Conservation (phyloP, 129 eudicot species). For the Logfia minima region DNA sequence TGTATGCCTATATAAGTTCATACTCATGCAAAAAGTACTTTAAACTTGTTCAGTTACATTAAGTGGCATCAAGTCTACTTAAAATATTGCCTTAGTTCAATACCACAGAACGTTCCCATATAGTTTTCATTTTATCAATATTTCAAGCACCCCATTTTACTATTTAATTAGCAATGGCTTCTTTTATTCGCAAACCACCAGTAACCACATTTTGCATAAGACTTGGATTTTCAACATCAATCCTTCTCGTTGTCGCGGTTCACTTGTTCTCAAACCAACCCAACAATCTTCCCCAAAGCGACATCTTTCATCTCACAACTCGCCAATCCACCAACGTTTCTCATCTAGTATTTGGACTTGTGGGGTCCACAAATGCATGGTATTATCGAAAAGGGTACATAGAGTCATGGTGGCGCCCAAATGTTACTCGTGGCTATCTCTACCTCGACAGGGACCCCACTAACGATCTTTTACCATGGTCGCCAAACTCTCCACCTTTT, state of each 20-base stretch:
- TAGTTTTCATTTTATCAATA: no score
- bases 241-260: neutral
- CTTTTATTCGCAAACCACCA: neutral
- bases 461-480: conserved; percentile 50
- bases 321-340: conserved; percentile 34
- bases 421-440: conserved; percentile 42
- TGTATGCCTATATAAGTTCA: neutral
- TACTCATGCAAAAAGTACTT: no score
- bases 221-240: conserved; percentile 3
- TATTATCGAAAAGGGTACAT: conserved; percentile 33
- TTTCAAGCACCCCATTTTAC: neutral
- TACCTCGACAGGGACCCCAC: conserved; percentile 44
- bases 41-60: no score
- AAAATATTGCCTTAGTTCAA: no score
- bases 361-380: conserved; percentile 48
- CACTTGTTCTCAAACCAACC: conserved; percentile 3
- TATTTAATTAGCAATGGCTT: neutral
- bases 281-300: neutral
- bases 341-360: conserved; percentile 54
- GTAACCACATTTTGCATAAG: neutral
- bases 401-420: conserved; percentile 40
- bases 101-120: no score
- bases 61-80: no score
- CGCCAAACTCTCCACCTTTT: conserved; percentile 43
- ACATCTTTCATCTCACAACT: conserved; percentile 9